phyloP scores from a whole-genome alignment of 1,139 yeast genomes.

The Tardiomyces digboiensis region DNA sequence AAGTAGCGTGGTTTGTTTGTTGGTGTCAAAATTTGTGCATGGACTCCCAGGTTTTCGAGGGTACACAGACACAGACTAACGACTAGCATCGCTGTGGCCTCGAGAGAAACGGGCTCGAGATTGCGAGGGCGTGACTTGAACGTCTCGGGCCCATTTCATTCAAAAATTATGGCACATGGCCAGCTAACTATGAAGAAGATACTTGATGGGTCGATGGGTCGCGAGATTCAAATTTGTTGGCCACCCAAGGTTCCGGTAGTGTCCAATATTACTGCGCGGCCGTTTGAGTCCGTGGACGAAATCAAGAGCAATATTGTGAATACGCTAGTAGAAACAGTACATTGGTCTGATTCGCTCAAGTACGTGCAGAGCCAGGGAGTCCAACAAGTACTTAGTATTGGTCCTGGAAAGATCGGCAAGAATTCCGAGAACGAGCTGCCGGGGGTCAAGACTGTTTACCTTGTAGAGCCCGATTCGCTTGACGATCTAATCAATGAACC shows the following conservation, averaged over 20 bases:
- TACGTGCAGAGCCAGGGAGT: slow-evolving; percentile 9
- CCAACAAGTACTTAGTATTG: slow-evolving; percentile 17
- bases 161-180: slow-evolving; percentile 31
- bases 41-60: too few species aligned
- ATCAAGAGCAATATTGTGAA: slow-evolving; percentile 16
- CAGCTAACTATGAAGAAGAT: slow-evolving; percentile 20
- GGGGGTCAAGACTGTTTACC: background rate
- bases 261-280: slow-evolving; percentile 26
- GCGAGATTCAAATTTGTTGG: slow-evolving; percentile 12
- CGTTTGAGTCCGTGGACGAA: slow-evolving; percentile 21
- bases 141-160: slow-evolving; percentile 49
- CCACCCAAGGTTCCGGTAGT: slow-evolving; percentile 19
- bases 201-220: slow-evolving; percentile 7
- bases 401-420: slow-evolving; percentile 23
- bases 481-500: background rate
- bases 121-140: slow-evolving; percentile 28
- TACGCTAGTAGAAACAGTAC: slow-evolving; percentile 23
- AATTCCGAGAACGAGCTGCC: background rate
- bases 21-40: too few species aligned
- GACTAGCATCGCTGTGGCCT: background rate
- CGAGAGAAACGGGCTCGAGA: slow-evolving; percentile 3
- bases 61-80: background rate
- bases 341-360: slow-evolving; percentile 22
- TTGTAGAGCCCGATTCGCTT: background rate
- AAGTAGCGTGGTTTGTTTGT: background rate